Base-by-base conservation (phyloP, 2,329 filamentous ascomycete genomes). In the Penicillium capsulatum region DNA sequence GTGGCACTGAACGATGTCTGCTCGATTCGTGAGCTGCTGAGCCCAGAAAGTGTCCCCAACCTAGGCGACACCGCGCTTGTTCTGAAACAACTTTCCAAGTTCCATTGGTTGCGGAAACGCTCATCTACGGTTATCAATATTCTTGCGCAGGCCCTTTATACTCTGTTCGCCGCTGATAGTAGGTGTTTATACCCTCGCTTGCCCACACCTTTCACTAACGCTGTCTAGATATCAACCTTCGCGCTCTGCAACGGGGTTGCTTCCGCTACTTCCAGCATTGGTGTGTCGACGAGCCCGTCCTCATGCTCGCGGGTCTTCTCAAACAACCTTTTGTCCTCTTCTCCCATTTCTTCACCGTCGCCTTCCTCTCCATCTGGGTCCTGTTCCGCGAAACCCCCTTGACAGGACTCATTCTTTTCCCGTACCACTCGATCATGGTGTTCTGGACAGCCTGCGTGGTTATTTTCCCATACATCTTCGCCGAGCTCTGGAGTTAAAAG, bases 311-410 rank as follows among this genome's bases (percentile, higher is more conserved):
- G 1, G 92, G 89, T 10, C 76, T 97, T 41, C 82, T 94, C 50
- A 77, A 82, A 34, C 77, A 81, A 38, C 92, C 92, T 0, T 65
- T 81, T 36, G 76, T 89, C 27, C 79, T 98, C 27, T 82, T 92
- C 54, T 86, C 84, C 62, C 92, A 98, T 67, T 98, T 98, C 71
- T 98, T 96, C 69, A 79, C 82, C 17, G 92, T 98, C 20, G 92
- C 92, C 2, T 81, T 97, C 52, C 77, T 94, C 50, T 81, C 84
- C 17, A 88, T 97, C 50, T 94, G 86, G 84, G 66, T 82, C 30
- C 66, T 81, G 48, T 71, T 74, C 59, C 59, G 74, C 58, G 63
- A 75, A 46, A 53, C 73, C 1, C 70, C 71, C 32, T 55, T 63
- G 63, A 78, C 49, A 55, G 79, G 78, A 56, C 67, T 83, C 29